These are phyloP conservation scores for Hypoxylon sp. DNA, from an alignment of 2,329 filamentous ascomycete genomes.

Conservation along the genomic window DNA sequence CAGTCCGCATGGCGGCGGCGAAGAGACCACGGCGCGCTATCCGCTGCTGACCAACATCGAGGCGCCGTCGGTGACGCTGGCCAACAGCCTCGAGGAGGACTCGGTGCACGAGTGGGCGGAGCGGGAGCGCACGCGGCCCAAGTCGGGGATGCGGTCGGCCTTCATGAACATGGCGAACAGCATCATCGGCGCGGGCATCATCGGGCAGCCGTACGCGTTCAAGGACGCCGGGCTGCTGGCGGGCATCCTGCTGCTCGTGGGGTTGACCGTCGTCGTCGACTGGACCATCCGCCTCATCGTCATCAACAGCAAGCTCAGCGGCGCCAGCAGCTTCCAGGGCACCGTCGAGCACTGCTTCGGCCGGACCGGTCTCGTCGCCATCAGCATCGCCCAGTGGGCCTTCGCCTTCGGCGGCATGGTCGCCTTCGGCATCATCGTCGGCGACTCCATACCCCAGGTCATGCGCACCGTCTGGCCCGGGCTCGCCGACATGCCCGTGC, in stretches of 20 bases:
- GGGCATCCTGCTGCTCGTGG: slow-evolving; percentile 79
- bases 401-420: slow-evolving; percentile 99
- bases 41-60: slow-evolving; percentile 77
- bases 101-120: slow-evolving; percentile 60
- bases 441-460: slow-evolving; percentile 94
- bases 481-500: slow-evolving; percentile 73
- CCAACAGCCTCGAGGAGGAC: slow-evolving; percentile 60
- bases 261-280: slow-evolving; percentile 84
- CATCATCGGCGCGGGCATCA: slow-evolving; percentile 84
- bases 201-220: slow-evolving; percentile 94
- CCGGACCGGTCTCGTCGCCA: slow-evolving; percentile 84
- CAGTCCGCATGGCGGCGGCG: slow-evolving; percentile 49
- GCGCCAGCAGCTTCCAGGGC: slow-evolving; percentile 91
- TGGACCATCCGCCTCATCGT: slow-evolving; percentile 99
- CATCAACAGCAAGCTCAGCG: slow-evolving; percentile 95
- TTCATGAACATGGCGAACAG: slow-evolving; percentile 99
- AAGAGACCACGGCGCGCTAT: slow-evolving; percentile 57
- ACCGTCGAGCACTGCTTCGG: slow-evolving; percentile 98
- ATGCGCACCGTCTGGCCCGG: slow-evolving; percentile 82
- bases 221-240: slow-evolving; percentile 86
- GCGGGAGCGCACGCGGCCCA: slow-evolving; percentile 71
- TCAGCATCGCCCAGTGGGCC: slow-evolving; percentile 90
- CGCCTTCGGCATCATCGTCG: slow-evolving; percentile 96
- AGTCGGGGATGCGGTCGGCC: slow-evolving; percentile 84
- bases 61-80: slow-evolving; percentile 74